Percentiles rank a stretch among this genome's conserved stretches.
These are phyloP conservation scores for Salix brachista DNA, from an alignment of 345 rosid species.

Conservation along the genomic window DNA sequence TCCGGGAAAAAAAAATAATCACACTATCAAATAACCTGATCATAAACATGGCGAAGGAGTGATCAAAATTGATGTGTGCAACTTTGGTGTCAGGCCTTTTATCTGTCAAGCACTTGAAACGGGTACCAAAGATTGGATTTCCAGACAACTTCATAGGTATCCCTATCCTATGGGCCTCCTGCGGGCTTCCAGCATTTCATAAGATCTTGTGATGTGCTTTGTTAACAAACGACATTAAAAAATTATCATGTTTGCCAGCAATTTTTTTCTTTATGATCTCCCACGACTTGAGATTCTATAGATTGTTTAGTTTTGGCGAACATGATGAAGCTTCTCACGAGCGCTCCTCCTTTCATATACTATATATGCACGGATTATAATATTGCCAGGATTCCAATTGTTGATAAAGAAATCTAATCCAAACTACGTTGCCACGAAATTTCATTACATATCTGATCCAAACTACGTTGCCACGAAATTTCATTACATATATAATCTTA, in stretches of 20 bases:
- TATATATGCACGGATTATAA: background rate
- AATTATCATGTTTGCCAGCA: background rate
- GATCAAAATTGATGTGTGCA: background rate
- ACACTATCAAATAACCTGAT: too few species aligned
- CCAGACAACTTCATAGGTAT: background rate
- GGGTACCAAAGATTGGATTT: background rate
- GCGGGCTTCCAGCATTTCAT: background rate
- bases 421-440: background rate
- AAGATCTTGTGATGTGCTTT: background rate
- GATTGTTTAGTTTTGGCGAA: background rate
- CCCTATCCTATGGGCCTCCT: background rate
- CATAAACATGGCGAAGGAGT: background rate
- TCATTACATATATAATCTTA: background rate
- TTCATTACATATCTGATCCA: background rate
- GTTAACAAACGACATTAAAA: constrained; percentile 12
- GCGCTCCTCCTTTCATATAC: background rate
- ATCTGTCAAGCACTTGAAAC: background rate
- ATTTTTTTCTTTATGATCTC: background rate
- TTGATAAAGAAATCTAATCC: background rate
- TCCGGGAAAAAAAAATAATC: too few species aligned
- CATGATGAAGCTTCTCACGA: background rate
- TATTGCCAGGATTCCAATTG: background rate
- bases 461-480: background rate
- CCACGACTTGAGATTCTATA: background rate
- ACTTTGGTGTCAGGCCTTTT: background rate